These are phyloP conservation scores for Mycena filopes DNA, from an alignment of 768 basidiomycete species.

Conservation along the genomic window DNA sequence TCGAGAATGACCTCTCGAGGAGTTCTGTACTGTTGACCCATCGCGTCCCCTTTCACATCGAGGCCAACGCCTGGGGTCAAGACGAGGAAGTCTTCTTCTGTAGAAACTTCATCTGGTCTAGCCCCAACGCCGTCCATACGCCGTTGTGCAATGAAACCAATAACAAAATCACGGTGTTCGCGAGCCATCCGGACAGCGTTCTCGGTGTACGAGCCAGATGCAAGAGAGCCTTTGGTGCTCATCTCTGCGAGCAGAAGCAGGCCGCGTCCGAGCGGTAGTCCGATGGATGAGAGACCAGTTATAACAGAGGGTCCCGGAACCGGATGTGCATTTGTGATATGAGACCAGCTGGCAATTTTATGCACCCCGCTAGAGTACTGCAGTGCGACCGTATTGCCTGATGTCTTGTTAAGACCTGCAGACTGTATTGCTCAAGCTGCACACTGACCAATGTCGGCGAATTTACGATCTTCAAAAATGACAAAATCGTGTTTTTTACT, in stretches of 20 bases:
- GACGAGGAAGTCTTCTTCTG: conserved; percentile 85
- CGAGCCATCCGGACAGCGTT: conserved; percentile 91
- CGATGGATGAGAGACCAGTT: conserved; percentile 88
- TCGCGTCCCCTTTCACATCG: conserved; percentile 78
- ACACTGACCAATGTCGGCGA: conserved; percentile 93
- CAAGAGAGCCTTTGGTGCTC: conserved; percentile 90
- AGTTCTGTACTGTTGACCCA: conserved; percentile 97
- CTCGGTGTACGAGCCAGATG: conserved; percentile 84
- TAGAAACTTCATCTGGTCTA: conserved; percentile 41
- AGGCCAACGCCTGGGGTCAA: conserved; percentile 94
- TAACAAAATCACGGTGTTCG: conserved; percentile 83
- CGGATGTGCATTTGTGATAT: conserved; percentile 96
- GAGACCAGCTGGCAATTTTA: conserved; percentile 94
- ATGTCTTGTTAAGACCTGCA: conserved; percentile 11
- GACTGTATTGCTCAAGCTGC: too few relatives aligned
- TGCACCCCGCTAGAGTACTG: conserved; percentile 95
- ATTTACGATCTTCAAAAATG: conserved; percentile 98
- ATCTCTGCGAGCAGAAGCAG: conserved; percentile 95
- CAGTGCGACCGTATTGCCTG: conserved; percentile 95
- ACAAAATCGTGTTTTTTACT: conserved; percentile 89
- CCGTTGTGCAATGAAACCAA: conserved; percentile 94
- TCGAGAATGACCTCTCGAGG: conserved; percentile 85
- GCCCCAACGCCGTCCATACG: conserved; percentile 79
- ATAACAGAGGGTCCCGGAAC: conserved; percentile 97
- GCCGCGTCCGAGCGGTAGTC: conserved; percentile 85